Conservation (phyloP, 208 protist genomes). For the Zelonia costaricensis region DNA sequence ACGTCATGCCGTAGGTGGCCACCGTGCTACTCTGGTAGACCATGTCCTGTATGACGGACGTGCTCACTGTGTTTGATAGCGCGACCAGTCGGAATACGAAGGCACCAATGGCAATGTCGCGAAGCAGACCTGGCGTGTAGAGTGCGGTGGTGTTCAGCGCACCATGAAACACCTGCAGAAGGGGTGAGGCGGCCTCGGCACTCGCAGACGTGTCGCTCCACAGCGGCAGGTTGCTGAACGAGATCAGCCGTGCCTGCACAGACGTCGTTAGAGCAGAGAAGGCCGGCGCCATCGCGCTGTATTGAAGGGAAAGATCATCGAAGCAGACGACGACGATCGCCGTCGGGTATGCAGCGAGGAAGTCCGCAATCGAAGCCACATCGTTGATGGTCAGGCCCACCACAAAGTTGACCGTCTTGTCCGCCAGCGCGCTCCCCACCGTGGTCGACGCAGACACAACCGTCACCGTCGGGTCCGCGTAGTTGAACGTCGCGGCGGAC, state of each 20-base stretch:
- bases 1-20: not conserved
- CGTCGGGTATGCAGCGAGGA: conserved; percentile 13
- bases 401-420: not conserved
- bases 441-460: not conserved
- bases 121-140: not conserved
- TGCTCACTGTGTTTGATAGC: too few species aligned
- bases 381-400: conserved; percentile 18
- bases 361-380: conserved; percentile 11
- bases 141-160: not conserved
- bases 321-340: conserved; percentile 32
- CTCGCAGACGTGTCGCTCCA: conserved; percentile 30
- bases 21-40: not conserved
- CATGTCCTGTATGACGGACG: too few species aligned
- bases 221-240: conserved; percentile 45
- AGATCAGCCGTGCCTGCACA: conserved; percentile 30
- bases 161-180: conserved; percentile 21
- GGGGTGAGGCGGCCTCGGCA: not conserved
- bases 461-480: not conserved
- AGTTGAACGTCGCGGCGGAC: conserved; percentile 13
- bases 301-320: conserved; percentile 36
- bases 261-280: conserved; percentile 11
- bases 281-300: conserved; percentile 16
- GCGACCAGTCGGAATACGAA: not conserved
- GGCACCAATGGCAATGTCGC: not conserved
- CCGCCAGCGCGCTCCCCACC: not conserved